phyloP scores from a whole-genome alignment of 495 filamentous ascomycete genomes.

The Hyaloscypha hepaticicola region DNA sequence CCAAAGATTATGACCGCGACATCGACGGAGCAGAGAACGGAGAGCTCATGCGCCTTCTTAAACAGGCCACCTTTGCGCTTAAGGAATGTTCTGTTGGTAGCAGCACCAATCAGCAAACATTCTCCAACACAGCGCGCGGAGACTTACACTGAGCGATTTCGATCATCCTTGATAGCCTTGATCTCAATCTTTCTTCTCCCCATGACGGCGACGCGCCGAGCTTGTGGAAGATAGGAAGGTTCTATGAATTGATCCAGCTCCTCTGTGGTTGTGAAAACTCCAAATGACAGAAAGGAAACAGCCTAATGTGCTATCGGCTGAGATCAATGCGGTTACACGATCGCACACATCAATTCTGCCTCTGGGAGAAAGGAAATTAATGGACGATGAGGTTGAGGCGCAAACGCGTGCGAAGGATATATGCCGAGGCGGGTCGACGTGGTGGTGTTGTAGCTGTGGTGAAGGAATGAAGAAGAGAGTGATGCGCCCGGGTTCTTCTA shows the following conservation, averaged over 20 bases:
- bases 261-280: conserved; percentile 8
- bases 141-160: conserved; percentile 95
- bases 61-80: conserved; percentile 98
- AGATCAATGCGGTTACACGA: conserved; percentile 3
- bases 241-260: conserved; percentile 32
- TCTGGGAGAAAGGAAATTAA: neutral
- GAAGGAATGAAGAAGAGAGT: neutral
- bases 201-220: conserved; percentile 43
- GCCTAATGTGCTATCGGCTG: conserved; percentile 7
- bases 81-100: conserved; percentile 75
- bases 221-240: conserved; percentile 26
- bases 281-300: conserved; percentile 10
- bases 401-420: neutral
- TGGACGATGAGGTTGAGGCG: neutral
- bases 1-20: conserved; percentile 98
- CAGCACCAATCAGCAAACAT: conserved; percentile 6
- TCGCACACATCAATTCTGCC: conserved; percentile 17
- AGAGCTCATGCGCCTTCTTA: conserved; percentile 99
- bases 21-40: conserved; percentile 96
- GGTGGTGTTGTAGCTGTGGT: neutral
- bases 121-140: neutral
- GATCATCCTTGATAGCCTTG: conserved; percentile 99
- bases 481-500: conserved; percentile 15
- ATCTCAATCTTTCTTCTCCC: conserved; percentile 89
- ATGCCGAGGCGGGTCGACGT: conserved; percentile 2